phyloP scores from a whole-genome alignment of 2,329 filamentous ascomycete species.

The Sporothrix pseudoabietina region DNA sequence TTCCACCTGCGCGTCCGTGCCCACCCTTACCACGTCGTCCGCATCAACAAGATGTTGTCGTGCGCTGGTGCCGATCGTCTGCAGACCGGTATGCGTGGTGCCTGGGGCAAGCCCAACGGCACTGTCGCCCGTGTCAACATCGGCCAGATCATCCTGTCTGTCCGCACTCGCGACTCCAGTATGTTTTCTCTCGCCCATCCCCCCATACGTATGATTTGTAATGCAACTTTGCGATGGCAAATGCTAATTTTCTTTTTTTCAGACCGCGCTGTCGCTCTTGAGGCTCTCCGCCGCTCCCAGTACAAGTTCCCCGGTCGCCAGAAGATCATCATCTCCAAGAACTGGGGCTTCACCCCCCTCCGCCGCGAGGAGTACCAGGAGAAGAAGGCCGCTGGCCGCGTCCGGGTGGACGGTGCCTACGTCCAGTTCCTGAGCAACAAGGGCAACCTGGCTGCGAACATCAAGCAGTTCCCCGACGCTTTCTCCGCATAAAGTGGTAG shows the following conservation, averaged over 20 bases:
- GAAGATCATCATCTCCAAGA: constrained; percentile 99
- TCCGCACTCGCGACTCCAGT: constrained; percentile 94
- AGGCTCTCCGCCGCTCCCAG: constrained; percentile 98
- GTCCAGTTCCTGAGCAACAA: constrained; percentile 98
- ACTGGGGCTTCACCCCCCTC: constrained; percentile 99
- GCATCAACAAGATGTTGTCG: constrained; percentile 99
- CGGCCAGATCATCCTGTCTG: constrained; percentile 96
- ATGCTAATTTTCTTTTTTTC: constrained; percentile 6
- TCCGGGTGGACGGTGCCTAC: constrained; percentile 98
- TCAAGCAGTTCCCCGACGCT: constrained; percentile 91
- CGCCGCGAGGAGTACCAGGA: constrained; percentile 96
- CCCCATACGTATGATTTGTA: too few species aligned
- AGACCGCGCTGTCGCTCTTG: constrained; percentile 91
- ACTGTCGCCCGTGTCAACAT: constrained; percentile 99
- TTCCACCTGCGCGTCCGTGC: constrained; percentile 80
- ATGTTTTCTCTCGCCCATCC: constrained; percentile 43
- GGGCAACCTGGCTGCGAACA: constrained; percentile 81
- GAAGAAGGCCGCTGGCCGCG: constrained; percentile 88
- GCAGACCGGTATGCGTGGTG: constrained; percentile 99
- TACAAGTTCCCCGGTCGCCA: constrained; percentile 99
- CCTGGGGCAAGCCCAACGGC: constrained; percentile 99
- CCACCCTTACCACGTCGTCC: constrained; percentile 99
- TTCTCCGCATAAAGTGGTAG: constrained; percentile 61
- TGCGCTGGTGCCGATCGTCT: constrained; percentile 99
- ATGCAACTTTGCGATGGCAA: neutral